Conservation (phyloP, 495 filamentous ascomycete genomes). For the Aeminium ludgeri region DNA sequence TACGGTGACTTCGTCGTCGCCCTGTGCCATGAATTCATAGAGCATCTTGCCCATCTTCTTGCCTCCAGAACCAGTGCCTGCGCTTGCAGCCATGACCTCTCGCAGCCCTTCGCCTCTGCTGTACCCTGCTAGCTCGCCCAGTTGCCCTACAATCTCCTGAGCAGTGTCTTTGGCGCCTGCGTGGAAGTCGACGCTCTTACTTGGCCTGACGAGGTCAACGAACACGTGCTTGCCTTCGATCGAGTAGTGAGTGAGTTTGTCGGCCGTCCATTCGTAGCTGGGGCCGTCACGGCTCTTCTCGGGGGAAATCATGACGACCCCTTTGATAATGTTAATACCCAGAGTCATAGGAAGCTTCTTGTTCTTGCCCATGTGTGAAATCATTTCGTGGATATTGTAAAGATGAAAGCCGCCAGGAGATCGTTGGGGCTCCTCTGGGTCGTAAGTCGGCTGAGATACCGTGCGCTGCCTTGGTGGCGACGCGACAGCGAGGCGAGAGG, state of each 20-base stretch:
- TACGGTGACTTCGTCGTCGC: conserved; percentile 92
- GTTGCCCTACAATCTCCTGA: conserved; percentile 69
- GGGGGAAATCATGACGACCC: conserved; percentile 78
- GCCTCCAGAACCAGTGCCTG: conserved; percentile 36
- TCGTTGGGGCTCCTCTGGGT: neutral
- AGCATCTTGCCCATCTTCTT: conserved; percentile 72
- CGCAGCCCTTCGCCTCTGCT: conserved; percentile 65
- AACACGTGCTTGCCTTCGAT: conserved; percentile 98
- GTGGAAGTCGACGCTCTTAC: conserved; percentile 89
- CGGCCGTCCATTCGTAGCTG: conserved; percentile 81
- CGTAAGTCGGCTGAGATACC: conserved; percentile 34
- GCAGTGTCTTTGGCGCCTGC: conserved; percentile 95
- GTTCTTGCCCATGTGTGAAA: conserved; percentile 81
- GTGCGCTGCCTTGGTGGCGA: conserved; percentile 36
- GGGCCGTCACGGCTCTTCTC: conserved; percentile 64
- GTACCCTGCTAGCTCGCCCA: conserved; percentile 80
- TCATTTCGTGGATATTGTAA: conserved; percentile 94
- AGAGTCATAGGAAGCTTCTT: conserved; percentile 95
- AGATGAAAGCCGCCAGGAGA: conserved; percentile 65
- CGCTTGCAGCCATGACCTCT: conserved; percentile 69
- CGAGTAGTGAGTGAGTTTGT: conserved; percentile 85
- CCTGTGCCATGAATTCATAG: conserved; percentile 93
- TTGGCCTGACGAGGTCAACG: conserved; percentile 75
- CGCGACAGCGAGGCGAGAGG: too few species aligned
- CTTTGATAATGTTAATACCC: conserved; percentile 72